Base-by-base conservation (phyloP, 2,329 filamentous ascomycete species). In the Pseudogymnoascus sp. region DNA sequence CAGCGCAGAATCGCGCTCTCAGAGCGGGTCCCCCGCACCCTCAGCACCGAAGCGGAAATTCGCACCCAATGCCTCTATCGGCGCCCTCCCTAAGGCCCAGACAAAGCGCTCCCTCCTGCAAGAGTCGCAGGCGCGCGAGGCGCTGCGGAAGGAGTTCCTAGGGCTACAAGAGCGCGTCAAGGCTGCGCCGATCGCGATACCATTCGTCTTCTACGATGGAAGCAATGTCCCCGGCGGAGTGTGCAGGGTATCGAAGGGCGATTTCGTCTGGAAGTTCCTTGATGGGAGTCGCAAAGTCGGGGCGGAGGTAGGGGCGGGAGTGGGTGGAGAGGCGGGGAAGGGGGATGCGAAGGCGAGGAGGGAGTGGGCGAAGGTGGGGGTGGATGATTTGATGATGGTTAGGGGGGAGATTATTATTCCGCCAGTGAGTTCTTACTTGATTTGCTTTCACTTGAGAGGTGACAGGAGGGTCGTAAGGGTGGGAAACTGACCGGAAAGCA, bases 161-260 rank as follows among this genome's bases (percentile, higher is more conserved):
- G 80, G 80, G 8, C 83, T 93, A 64, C 95, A 97, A 73, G 91
- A 96, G 66, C 85, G 87, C 0, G 89, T 97, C 68, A 96, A 96
- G 77, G 85, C 86, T 18, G 93, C 92, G 7, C 93, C 97, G 72
- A 90, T 99, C 63, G 82, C 89, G 14, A 88, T 99, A 34, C 95
- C 95, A 0, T 99, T 97, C 75, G 91, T 97, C 3, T 97, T 97
- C 73, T 97, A 97, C 77, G 93, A 97, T 69, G 95, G 95, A 14
- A 91, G 91, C 21, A 93, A 96, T 73, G 89, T 90, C 10, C 90
- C 93, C 0, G 91, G 92, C 14, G 93, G 93, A 1, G 83, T 83
- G 12, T 93, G 93, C 59, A 87, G 88, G 65, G 84, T 97, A 61
- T 96, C 92, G 75, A 99, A 99, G 76, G 93, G 95, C 8, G 95